Conservation (phyloP, 306 rosid genomes). For the Fagus crenata region DNA sequence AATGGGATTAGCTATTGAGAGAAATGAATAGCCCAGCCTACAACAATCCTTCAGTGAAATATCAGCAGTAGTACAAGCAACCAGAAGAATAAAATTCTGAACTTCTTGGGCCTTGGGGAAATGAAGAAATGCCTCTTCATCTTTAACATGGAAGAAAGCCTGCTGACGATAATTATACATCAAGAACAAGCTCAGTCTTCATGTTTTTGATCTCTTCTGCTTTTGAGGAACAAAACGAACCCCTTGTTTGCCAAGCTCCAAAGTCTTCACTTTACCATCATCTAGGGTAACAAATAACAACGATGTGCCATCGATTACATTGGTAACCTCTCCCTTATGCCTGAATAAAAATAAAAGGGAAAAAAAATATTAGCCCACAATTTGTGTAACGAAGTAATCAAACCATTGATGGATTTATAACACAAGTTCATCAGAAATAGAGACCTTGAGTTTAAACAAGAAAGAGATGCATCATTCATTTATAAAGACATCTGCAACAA, state of each 20-base stretch:
- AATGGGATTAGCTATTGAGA: constrained; percentile 1
- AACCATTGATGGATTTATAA: neutral
- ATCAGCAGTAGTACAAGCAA: constrained; percentile 8
- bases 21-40: neutral
- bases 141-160: constrained; percentile 32
- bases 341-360: constrained; percentile 40
- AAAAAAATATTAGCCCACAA: neutral
- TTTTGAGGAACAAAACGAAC: constrained; percentile 77
- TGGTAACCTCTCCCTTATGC: constrained; percentile 83
- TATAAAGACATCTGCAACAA: neutral
- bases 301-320: constrained; percentile 64
- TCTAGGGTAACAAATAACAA: constrained; percentile 69
- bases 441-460: neutral
- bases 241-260: constrained; percentile 89
- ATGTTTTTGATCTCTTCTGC: constrained; percentile 72
- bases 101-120: constrained; percentile 2
- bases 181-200: constrained; percentile 30
- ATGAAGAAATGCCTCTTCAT: constrained; percentile 21
- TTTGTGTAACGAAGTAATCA: neutral
- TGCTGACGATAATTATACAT: constrained; percentile 13
- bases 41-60: neutral
- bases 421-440: neutral
- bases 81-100: neutral
- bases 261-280: constrained; percentile 58
- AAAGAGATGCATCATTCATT: constrained; percentile 1